phyloP scores from a whole-genome alignment of 2,329 filamentous ascomycete genomes.

The Aaosphaeria arxii region DNA sequence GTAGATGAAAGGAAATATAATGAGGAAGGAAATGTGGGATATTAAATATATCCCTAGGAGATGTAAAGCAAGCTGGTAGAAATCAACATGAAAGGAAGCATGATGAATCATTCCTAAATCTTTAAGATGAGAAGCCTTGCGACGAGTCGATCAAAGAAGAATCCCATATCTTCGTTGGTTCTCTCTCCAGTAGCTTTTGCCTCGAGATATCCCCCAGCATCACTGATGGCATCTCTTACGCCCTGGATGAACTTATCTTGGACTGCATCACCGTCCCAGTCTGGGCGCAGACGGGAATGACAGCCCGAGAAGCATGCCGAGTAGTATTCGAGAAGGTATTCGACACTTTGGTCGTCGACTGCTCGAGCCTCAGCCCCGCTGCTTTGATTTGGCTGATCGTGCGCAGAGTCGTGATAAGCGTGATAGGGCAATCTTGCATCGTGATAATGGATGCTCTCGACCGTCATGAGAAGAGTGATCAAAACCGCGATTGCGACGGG shows the following conservation, averaged over 20 bases:
- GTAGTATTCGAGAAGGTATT: conserved; percentile 30
- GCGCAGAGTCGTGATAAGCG: conserved; percentile 5
- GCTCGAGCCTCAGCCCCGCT: conserved; percentile 3
- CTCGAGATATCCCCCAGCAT: conserved; percentile 19
- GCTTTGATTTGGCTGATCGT: neutral
- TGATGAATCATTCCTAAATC: neutral
- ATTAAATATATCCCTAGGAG: too few relatives aligned
- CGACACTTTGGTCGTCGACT: conserved; percentile 24
- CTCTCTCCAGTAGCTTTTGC: conserved; percentile 16
- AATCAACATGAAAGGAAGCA: too few relatives aligned
- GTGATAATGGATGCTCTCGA: conserved; percentile 40
- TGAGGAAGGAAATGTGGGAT: too few relatives aligned
- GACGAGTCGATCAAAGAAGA: conserved; percentile 37
- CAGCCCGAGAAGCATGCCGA: conserved; percentile 30
- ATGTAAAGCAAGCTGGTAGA: too few relatives aligned
- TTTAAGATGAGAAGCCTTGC: conserved; percentile 27
- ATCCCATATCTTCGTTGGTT: conserved; percentile 28
- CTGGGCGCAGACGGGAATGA: conserved; percentile 25
- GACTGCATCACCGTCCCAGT: conserved; percentile 25
- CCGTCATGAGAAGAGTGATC: conserved; percentile 33
- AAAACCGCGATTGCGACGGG: conserved; percentile 30
- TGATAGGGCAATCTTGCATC: conserved; percentile 36
- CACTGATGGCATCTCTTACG: conserved; percentile 21
- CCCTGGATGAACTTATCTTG: conserved; percentile 27
- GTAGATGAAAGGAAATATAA: too few relatives aligned